Evolutionary conservation across 179 eudicot genomes (phyloP), one percentile per base, ranked within the genome.

Genomic region (Beta lomatogona): DNA sequence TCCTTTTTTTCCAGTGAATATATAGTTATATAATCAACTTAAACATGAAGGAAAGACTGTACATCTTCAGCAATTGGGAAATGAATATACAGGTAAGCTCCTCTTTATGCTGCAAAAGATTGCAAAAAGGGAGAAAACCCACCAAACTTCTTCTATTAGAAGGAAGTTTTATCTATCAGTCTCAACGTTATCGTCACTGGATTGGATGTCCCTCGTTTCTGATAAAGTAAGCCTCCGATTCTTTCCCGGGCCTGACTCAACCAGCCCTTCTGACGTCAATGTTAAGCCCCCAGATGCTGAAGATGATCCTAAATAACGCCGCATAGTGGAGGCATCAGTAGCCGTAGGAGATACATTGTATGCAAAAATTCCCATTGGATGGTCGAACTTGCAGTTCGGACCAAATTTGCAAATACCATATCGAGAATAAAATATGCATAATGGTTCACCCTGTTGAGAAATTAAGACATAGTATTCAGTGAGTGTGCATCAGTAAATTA

Each of bases 401-500:
- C 99, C 99, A 73, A 97, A 97, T 85, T 97, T 97, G 95, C 99
- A 97, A 71, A 97, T 94, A 12, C 99, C 99, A 86, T 97, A 94
- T 71, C 97, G 94, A 55, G 98, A 92, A 80, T 95, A 95, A 77
- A 94, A 95, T 82, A 94, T 90, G 90, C 99, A 95, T 84, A 92
- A 75, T 48, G 98, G 98, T 83, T 95, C 98, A 78, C 98, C 97
- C 98, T 95, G 89, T 71, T 21, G 31, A 70, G 6, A 60, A 45
- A 82, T 69, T 66, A 54, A 75, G 41, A 36, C 41, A 72, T 46
- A 64, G 44, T n/a, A 65, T 60, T n/a, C 65, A 60, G 31, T 6
- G 8, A 19, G 65, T 8, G 4, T 8, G 25, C 65, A 60, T 3
- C 69, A 65, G 44, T 28, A 65, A 64, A 64, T 25, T 22, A 8